Evolutionary conservation across 495 filamentous ascomycete genomes (phyloP).

Genomic region (Daldinia grandis): DNA sequence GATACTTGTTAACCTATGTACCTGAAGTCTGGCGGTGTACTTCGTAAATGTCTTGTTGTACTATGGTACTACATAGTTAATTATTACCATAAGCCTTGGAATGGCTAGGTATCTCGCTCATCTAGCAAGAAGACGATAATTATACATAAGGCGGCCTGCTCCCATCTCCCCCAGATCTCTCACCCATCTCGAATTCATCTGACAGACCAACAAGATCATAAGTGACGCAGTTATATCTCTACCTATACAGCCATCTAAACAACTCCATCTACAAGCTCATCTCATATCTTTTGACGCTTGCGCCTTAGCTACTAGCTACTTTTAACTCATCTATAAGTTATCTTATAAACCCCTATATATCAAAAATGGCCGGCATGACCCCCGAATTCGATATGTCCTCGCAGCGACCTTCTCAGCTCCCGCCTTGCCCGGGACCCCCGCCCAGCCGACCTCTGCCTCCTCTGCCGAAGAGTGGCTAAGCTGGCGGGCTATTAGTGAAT

Average conservation of each 20-base stretch:
- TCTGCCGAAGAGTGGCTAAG: constrained; percentile 72
- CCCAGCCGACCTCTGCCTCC: constrained; percentile 85
- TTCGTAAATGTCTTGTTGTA: constrained; percentile 1
- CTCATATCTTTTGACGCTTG: constrained; percentile 9
- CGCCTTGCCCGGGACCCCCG: constrained; percentile 86
- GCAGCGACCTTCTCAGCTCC: constrained; percentile 74
- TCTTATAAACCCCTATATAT: constrained; percentile 8
- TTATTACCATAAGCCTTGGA: constrained; percentile 37
- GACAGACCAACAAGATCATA: constrained; percentile 24
- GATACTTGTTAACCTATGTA: constrained; percentile 26
- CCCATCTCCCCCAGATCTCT: constrained; percentile 45
- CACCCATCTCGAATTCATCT: constrained; percentile 31
- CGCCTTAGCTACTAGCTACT: background rate
- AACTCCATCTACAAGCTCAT: constrained; percentile 5
- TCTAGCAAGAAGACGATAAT: constrained; percentile 20
- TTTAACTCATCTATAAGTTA: background rate
- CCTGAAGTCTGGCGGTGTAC: constrained; percentile 32
- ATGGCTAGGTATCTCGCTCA: constrained; percentile 28
- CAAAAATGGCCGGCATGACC: constrained; percentile 66
- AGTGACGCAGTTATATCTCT: background rate
- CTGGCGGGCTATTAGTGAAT: background rate
- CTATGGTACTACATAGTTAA: constrained; percentile 22
- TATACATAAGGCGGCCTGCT: constrained; percentile 56
- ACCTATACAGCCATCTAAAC: constrained; percentile 3
- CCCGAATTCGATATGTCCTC: constrained; percentile 47